A percentile compares a stretch with the other conserved stretches of the same genome.
Evolutionary conservation across 106 monocot genomes (phyloP).

Genomic region (Dioscorea alata): DNA sequence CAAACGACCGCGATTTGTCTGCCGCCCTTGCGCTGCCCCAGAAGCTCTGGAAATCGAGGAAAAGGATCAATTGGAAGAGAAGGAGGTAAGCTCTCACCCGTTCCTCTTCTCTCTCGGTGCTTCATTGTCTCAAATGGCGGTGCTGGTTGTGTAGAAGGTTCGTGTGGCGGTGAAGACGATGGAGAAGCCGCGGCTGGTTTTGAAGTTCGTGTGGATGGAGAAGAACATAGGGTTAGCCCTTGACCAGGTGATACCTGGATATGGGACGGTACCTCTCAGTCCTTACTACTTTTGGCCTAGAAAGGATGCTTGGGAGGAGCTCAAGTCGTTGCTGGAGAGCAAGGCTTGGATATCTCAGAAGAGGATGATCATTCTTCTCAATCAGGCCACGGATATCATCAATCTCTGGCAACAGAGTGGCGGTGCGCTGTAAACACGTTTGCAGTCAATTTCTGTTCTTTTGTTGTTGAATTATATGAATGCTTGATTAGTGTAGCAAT

Average conservation of each 20-base stretch:
- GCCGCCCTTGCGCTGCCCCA: background rate
- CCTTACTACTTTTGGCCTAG: slow-evolving; percentile 16
- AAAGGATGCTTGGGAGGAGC: slow-evolving; percentile 15
- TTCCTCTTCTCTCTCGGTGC: background rate
- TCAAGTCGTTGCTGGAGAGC: slow-evolving; percentile 6
- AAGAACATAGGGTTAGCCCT: slow-evolving; percentile 8
- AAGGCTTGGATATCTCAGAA: slow-evolving; percentile 12
- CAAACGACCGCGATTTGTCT: background rate
- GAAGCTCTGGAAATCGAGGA: background rate
- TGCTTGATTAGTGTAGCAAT: too few relatives aligned
- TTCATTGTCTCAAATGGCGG: background rate
- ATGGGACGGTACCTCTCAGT: slow-evolving; percentile 7
- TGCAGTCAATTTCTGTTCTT: too few relatives aligned
- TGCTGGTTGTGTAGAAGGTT: background rate
- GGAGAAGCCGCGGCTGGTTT: slow-evolving; percentile 4
- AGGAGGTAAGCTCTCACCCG: background rate
- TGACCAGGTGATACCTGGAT: slow-evolving; percentile 9
- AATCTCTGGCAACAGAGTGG: slow-evolving; percentile 17
- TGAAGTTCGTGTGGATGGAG: slow-evolving; percentile 13
- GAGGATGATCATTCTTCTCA: slow-evolving; percentile 12
- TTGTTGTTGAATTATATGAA: too few relatives aligned
- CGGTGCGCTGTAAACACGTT: background rate
- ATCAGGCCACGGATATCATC: slow-evolving; percentile 13
- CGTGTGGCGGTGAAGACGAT: slow-evolving; percentile 1
- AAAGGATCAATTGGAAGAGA: background rate